Evolutionary conservation across 129 eudicot genomes (phyloP), one percentile per base, ranked within the genome.

Genomic region (Dittrichia graveolens): DNA sequence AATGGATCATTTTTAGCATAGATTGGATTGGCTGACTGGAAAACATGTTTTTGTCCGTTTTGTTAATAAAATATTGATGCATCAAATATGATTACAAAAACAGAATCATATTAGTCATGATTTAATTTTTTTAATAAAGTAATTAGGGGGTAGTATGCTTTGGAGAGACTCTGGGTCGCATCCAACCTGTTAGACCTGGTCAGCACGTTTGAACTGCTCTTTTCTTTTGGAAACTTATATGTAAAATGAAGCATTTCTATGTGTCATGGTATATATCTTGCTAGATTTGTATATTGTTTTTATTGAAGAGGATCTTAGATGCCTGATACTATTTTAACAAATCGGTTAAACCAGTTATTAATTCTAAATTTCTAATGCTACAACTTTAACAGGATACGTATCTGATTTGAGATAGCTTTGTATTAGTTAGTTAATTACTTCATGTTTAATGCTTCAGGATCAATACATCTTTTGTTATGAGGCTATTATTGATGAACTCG

Each of bases 401-500:
- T 53, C 44, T 66, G 60, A 19, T 49, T 12, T 57, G 49, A 12
- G 24, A 63, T 65, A 16, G 48, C 11, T 9, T 37, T 9, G 52
- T 47, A 53, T 41, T 54, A 53, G 15, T 10, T 19, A 39, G 3
- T 16, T 13, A 12, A 31, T 45, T 8, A 2, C 44, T 44, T 57
- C 53, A 15, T 3, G 10, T 13, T 69, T 63, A 50, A 65, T 78
- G 62, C 49, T 78, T 56, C 79, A 93, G 98, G 98, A 93, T 38
- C 96, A 93, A 77, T 93, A 89, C 54, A 3, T 69, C 48, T 87
- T 81, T 82, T 87, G 92, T 86, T 89, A 89, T 58, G 75, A 85
- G 52, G 96, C 95, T 13, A 78, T 93, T 31, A 75, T 93, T 69
- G 84, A 89, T 72, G 95, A 89, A 87, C 87, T 93, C n/a, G 85